These are phyloP conservation scores for Gymnopilus junonius DNA, from an alignment of 768 basidiomycete species.

Conservation along the genomic window DNA sequence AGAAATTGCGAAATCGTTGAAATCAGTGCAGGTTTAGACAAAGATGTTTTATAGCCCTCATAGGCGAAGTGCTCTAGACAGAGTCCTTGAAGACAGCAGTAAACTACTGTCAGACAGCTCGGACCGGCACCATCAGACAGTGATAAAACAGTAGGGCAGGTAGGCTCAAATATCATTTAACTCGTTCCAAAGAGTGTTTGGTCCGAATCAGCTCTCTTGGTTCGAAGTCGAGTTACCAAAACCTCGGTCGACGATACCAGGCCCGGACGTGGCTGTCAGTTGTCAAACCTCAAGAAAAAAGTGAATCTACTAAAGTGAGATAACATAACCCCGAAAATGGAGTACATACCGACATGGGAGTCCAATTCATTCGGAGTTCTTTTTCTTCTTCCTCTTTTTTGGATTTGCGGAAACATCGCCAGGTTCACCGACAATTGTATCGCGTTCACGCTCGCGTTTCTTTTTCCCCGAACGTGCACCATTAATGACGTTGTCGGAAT, in stretches of 20 bases:
- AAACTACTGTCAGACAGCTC: neutral
- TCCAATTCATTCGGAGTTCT: slow-evolving; percentile 17
- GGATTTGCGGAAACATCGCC: slow-evolving; percentile 31
- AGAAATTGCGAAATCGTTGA: neutral
- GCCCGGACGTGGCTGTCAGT: slow-evolving; percentile 8
- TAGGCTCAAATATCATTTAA: neutral
- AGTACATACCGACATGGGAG: slow-evolving; percentile 5
- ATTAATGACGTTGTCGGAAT: slow-evolving; percentile 21
- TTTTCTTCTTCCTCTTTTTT: slow-evolving; percentile 43
- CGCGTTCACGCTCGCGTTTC: slow-evolving; percentile 37
- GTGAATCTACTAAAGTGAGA: neutral
- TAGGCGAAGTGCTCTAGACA: neutral
- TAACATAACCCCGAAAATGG: neutral
- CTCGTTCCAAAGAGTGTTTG: neutral
- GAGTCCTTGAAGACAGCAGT: neutral
- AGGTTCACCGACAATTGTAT: slow-evolving; percentile 21
- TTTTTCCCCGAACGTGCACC: slow-evolving; percentile 33
- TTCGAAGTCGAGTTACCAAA: neutral
- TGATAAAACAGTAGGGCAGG: neutral
- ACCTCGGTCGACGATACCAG: neutral
- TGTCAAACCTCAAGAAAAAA: slow-evolving; percentile 6
- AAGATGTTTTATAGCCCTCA: neutral
- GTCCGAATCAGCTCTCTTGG: neutral
- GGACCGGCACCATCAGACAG: neutral
- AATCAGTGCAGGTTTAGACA: neutral